These are phyloP conservation scores for Debaryomyces maramus DNA, from an alignment of 805 yeast genomes.

Conservation along the genomic window DNA sequence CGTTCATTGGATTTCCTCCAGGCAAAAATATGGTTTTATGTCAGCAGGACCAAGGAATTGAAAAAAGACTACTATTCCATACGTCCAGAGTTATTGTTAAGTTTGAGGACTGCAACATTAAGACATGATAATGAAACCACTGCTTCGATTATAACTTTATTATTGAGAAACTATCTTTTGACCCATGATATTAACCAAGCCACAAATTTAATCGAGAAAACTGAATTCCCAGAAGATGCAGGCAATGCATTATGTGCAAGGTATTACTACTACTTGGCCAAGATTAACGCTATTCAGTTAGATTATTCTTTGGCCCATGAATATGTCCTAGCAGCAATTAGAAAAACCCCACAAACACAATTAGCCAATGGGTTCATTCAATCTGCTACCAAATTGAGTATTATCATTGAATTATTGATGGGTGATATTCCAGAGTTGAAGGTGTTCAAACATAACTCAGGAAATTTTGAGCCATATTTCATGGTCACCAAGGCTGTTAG, in stretches of 20 bases:
- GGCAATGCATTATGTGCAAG: slow-evolving; percentile 89
- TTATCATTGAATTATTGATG: slow-evolving; percentile 86
- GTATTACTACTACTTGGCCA: slow-evolving; percentile 87
- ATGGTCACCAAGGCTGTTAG: slow-evolving; percentile 90
- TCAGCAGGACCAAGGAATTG: slow-evolving; percentile 74
- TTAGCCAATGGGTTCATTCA: slow-evolving; percentile 86
- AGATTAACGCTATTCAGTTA: slow-evolving; percentile 85
- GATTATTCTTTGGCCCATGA: slow-evolving; percentile 91
- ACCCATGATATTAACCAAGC: slow-evolving; percentile 86
- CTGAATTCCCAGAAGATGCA: slow-evolving; percentile 82
- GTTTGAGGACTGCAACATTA: slow-evolving; percentile 82
- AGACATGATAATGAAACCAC: slow-evolving; percentile 92
- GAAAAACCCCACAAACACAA: slow-evolving; percentile 92
- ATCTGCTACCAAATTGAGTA: slow-evolving; percentile 82
- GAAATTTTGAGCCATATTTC: slow-evolving; percentile 75
- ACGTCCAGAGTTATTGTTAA: slow-evolving; percentile 68
- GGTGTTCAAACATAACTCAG: slow-evolving; percentile 62
- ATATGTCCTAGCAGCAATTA: slow-evolving; percentile 87
- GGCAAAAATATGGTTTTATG: slow-evolving; percentile 93
- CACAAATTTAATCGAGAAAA: slow-evolving; percentile 81
- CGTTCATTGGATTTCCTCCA: slow-evolving; percentile 82
- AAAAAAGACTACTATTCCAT: slow-evolving; percentile 51
- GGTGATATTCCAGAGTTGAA: slow-evolving; percentile 95
- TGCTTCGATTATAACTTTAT: slow-evolving; percentile 81
- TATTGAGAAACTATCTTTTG: slow-evolving; percentile 76